Evolutionary conservation across 164 flowering plant species (phyloP), one percentile per base, ranked within the genome.

Genomic region (Umbellularia californica): DNA sequence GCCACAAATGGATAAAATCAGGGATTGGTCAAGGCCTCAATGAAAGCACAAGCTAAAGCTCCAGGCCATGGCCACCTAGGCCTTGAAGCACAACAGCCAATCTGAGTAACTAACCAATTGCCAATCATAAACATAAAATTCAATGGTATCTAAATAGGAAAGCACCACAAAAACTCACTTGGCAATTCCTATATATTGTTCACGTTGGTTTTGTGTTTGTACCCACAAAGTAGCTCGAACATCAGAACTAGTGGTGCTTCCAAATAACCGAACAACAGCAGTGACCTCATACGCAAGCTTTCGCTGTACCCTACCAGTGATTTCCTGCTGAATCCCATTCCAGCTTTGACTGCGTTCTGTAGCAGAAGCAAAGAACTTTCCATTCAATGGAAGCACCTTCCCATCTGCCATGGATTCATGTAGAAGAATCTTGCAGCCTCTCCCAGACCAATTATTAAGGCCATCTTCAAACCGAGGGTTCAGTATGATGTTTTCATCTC

Each of bases 321-420:
- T 90, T 68, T 90, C 99, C 83, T 93, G 99, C 83, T 93, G 96
- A 80, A 95, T 88, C 2, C 98, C 98, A 52, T 93, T 92, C 97
- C 98, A 95, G 75, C 50, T 84, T 75, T 92, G 94, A 2, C 88
- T 83, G 14, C 96, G 90, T 47, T 87, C 90, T 9, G 89, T 90
- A 78, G 98, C 89, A 76, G 93, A 83, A 70, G 90, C 99, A 82
- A 95, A 93, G 70, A 75, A 78, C 69, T 88, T 92, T 62, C 98
- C 99, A 50, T 87, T 75, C 58, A 69, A 81, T 33, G 98, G 97
- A 74, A 89, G 79, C 12, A 95, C 82, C 81, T 90, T 90, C 20
- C 98, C 98, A 79, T 85, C 90, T 50, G 79, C 95, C 91, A 93
- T 87, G 2, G 98, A 90, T 55, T 90, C 89, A 71, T 92, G 89